A percentile compares a stretch with the other conserved stretches of the same genome.
Evolutionary conservation across 192 early-diverging fungal species (phyloP).

Genomic region (Coemansia sp.): DNA sequence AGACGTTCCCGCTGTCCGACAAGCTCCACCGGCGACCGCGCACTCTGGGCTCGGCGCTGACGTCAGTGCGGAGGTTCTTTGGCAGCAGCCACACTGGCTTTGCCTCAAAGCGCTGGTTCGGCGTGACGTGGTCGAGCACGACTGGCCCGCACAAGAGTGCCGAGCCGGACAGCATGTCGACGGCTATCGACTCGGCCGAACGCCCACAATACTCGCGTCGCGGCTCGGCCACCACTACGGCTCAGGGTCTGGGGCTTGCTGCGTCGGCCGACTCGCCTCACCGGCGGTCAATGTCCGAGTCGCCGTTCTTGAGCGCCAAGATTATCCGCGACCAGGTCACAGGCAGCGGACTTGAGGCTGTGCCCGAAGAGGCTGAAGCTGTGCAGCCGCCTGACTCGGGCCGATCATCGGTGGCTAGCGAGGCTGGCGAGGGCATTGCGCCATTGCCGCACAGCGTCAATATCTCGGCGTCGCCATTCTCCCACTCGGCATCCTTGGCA

Average conservation of each 20-base stretch:
- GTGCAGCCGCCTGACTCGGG: slow-evolving; percentile 8
- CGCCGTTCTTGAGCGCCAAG: slow-evolving; percentile 41
- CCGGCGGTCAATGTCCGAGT: slow-evolving; percentile 52
- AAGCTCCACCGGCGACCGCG: slow-evolving; percentile 38
- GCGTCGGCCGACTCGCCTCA: slow-evolving; percentile 21
- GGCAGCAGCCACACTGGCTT: slow-evolving; percentile 14
- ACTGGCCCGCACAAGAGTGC: slow-evolving; percentile 14
- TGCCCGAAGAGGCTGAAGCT: slow-evolving; percentile 45
- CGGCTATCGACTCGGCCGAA: slow-evolving; percentile 17
- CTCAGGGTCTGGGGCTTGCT: slow-evolving; percentile 32
- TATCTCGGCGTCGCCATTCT: slow-evolving; percentile 38
- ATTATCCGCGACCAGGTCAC: slow-evolving; percentile 32
- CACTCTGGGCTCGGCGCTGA: slow-evolving; percentile 46
- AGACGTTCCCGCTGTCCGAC: slow-evolving; percentile 24
- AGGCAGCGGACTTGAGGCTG: slow-evolving; percentile 28
- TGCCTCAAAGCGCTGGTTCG: slow-evolving; percentile 47
- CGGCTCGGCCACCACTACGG: slow-evolving; percentile 17
- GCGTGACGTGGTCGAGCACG: slow-evolving; percentile 12
- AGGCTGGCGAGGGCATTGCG: slow-evolving; percentile 1
- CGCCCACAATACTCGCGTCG: slow-evolving; percentile 11
- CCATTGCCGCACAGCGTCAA: slow-evolving; percentile 19
- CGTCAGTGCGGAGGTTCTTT: slow-evolving; percentile 51
- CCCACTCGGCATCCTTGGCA: slow-evolving; percentile 39
- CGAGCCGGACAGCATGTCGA: slow-evolving; percentile 27
- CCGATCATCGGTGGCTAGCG: slow-evolving; percentile 1